Evolutionary conservation across 2,329 filamentous ascomycete species (phyloP), one percentile per base, ranked within the genome.

Genomic region (Plenodomus tracheiphilus): DNA sequence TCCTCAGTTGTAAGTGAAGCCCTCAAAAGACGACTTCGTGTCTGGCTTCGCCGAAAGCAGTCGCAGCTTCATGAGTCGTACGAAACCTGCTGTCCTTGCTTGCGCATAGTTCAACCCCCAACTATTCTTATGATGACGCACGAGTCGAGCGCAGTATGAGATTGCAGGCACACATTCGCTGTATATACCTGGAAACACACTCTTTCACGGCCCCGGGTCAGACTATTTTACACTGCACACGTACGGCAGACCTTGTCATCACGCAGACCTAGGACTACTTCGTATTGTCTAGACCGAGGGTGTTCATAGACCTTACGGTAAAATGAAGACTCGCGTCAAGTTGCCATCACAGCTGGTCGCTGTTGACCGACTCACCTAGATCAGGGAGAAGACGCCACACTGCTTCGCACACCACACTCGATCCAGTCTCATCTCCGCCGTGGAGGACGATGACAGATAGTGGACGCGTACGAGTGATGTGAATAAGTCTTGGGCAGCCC

Each of bases 361-460:
- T 11, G 28, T 5, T 10, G 15, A 32, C 4, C 7, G 28, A 32
- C 28, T 32, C 11, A 32, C 28, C 28, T 32, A 15, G 11, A 32
- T 32, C 11, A 11, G 28, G 7, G 28, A 32, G 7, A n/a, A 32
- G 28, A 32, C 28, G 38, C 43, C 34, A 20, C 50, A 46, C 47
- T 19, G 43, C 19, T 30, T 48, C 49, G 49, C 54, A 54, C 39
- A 47, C 36, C 16, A 43, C 35, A 41, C 59, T 59, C 30, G 25
- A 61, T 53, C 43, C 21, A 42, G 38, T 43, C 51, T 53, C 41
- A 49, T 39, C n/a, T 45, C 34, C 50, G 47, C 53, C 43, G 20
- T 22, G 47, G 41, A 44, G 47, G 15, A 39, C 36, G 19, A 39
- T 32, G 11, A 11, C 8, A 15, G 7, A 32, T 32, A 25, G 8